These are phyloP conservation scores for Cantharellus anzutake DNA, from an alignment of 768 basidiomycete species.

Conservation along the genomic window DNA sequence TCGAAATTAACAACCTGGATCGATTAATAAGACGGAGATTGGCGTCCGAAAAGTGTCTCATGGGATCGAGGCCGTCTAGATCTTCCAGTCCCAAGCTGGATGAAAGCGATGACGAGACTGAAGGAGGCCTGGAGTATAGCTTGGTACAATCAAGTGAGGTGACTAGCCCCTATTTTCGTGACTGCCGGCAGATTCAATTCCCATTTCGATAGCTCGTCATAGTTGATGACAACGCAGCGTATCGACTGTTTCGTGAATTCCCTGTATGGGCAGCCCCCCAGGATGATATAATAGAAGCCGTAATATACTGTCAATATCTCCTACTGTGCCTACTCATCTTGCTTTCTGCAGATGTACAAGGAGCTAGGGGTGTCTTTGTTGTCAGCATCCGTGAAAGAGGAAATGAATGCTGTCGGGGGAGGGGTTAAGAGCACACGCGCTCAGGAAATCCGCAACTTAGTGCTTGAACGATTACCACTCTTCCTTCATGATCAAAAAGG, in stretches of 20 bases:
- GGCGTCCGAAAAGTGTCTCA: constrained; percentile 49
- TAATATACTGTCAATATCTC: constrained; percentile 18
- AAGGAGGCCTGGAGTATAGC: constrained; percentile 49
- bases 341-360: constrained; percentile 46
- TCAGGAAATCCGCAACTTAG: constrained; percentile 34
- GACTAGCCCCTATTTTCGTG: not conserved
- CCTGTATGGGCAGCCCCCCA: constrained; percentile 64
- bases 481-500: constrained; percentile 74
- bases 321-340: not conserved
- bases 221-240: constrained; percentile 69
- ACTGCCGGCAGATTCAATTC: no score
- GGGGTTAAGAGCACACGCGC: constrained; percentile 29
- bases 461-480: constrained; percentile 70
- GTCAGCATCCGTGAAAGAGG: constrained; percentile 55
- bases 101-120: constrained; percentile 18
- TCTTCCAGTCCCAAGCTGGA: no score
- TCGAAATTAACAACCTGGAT: constrained; percentile 38
- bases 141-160: constrained; percentile 38
- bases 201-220: constrained; percentile 36
- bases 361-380: constrained; percentile 58
- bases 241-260: constrained; percentile 53
- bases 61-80: constrained; percentile 32
- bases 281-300: constrained; percentile 70
- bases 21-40: constrained; percentile 37
- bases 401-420: constrained; percentile 43